A percentile compares a stretch with the other conserved stretches of the same genome.
Evolutionary conservation across 495 filamentous ascomycete genomes (phyloP).

Genomic region (Daldinia concentrica): DNA sequence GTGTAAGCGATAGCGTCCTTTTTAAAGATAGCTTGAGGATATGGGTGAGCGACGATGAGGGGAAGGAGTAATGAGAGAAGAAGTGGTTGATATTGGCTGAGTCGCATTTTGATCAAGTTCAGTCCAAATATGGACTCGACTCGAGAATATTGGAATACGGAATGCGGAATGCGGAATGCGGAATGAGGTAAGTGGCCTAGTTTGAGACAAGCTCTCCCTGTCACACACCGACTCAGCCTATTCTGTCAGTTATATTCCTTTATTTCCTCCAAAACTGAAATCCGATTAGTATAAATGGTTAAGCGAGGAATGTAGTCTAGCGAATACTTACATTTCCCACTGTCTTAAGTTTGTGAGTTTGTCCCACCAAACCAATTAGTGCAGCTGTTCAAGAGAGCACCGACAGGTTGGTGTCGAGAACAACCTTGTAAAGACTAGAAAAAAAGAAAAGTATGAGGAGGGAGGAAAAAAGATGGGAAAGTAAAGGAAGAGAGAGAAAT

Average conservation of each 20-base stretch:
- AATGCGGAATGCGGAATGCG: conserved; percentile 40
- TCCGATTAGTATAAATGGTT: conserved; percentile 18
- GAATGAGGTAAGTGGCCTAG: conserved; percentile 22
- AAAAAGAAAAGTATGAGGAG: conserved; percentile 3
- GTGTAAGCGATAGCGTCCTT: conserved; percentile 64
- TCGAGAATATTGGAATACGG: conserved; percentile 31
- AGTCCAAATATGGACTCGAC: conserved; percentile 20
- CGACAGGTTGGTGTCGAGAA: conserved; percentile 19
- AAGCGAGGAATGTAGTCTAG: conserved; percentile 24
- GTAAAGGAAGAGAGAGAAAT: conserved; percentile 18
- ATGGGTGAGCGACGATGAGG: conserved; percentile 54
- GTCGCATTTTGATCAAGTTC: conserved; percentile 44
- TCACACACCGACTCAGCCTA: conserved; percentile 16
- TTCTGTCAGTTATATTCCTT: conserved; percentile 20
- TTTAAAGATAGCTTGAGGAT: conserved; percentile 50
- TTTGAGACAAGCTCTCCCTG: conserved; percentile 30
- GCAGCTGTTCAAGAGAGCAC: conserved; percentile 17
- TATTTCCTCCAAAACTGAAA: conserved; percentile 30
- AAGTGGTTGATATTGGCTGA: conserved; percentile 15
- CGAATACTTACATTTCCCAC: conserved; percentile 28
- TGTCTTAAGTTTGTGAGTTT: conserved; percentile 27
- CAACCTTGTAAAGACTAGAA: neutral
- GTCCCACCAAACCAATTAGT: conserved; percentile 22
- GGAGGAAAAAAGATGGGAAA: conserved; percentile 17
- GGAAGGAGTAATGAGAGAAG: conserved; percentile 45